Conservation (phyloP, 1,139 yeast genomes). For the Blastobotrys persicus region DNA sequence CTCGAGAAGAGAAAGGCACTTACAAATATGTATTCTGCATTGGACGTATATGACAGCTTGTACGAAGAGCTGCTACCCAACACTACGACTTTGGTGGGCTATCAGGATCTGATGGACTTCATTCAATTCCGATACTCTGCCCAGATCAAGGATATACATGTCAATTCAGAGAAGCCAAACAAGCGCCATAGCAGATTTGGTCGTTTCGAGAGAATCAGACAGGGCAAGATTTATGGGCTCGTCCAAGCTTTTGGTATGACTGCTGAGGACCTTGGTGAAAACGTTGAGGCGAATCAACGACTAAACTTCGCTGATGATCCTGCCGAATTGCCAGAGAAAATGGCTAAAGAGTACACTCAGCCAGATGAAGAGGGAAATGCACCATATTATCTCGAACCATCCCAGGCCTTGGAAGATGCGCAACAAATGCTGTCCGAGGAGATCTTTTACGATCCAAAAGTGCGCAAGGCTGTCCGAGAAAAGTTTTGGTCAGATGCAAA, state of each 20-base stretch:
- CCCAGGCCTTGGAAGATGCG: slow-evolving; percentile 70
- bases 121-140: slow-evolving; percentile 75
- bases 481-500: slow-evolving; percentile 66
- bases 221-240: slow-evolving; percentile 63
- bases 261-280: slow-evolving; percentile 80
- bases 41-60: slow-evolving; percentile 56
- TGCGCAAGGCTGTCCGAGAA: slow-evolving; percentile 71
- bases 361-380: slow-evolving; percentile 34
- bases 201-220: slow-evolving; percentile 70
- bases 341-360: slow-evolving; percentile 54
- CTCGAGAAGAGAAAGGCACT: slow-evolving; percentile 70
- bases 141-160: slow-evolving; percentile 55
- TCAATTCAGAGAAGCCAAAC: slow-evolving; percentile 24
- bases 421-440: slow-evolving; percentile 77
- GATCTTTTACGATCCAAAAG: slow-evolving; percentile 74
- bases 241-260: slow-evolving; percentile 74
- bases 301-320: slow-evolving; percentile 71
- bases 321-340: slow-evolving; percentile 58
- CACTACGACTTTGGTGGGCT: slow-evolving; percentile 70
- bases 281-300: slow-evolving; percentile 68
- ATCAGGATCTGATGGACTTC: slow-evolving; percentile 86
- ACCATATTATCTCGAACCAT: slow-evolving; percentile 52
- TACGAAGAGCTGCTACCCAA: slow-evolving; percentile 53
- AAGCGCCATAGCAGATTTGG: slow-evolving; percentile 73
- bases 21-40: slow-evolving; percentile 53